phyloP scores from a whole-genome alignment of 805 yeast species.

The Myxozyma kluyveri region DNA sequence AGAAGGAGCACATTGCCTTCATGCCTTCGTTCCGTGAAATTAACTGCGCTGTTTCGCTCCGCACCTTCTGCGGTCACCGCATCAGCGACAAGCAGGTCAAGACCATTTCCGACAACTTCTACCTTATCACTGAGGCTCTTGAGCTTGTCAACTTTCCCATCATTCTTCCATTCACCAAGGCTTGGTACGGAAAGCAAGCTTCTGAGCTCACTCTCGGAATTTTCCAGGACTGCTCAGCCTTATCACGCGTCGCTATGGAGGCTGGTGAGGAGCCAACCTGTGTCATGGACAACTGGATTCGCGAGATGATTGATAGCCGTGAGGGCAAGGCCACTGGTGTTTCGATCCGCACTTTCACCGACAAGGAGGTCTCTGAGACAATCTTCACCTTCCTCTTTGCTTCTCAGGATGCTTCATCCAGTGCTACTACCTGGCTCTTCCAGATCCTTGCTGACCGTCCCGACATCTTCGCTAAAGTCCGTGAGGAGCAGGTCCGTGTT shows the following conservation, averaged over 20 bases:
- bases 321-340: constrained; percentile 35
- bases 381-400: constrained; percentile 96
- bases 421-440: constrained; percentile 97
- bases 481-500: constrained; percentile 86
- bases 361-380: constrained; percentile 93
- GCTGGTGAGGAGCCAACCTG: constrained; percentile 77
- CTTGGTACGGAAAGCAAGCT: constrained; percentile 95
- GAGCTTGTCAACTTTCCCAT: constrained; percentile 98
- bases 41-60: constrained; percentile 88
- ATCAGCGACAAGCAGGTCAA: constrained; percentile 89
- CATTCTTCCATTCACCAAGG: constrained; percentile 90
- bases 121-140: constrained; percentile 87
- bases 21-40: constrained; percentile 95
- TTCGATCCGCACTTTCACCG: constrained; percentile 72
- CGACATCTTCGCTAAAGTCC: constrained; percentile 77
- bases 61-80: constrained; percentile 94
- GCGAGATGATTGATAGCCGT: constrained; percentile 73
- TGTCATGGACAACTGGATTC: constrained; percentile 95
- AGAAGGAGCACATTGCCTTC: constrained; percentile 63
- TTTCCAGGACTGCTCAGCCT: constrained; percentile 82
- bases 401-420: constrained; percentile 96
- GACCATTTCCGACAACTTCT: constrained; percentile 87
- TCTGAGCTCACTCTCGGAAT: constrained; percentile 93
- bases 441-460: constrained; percentile 95
- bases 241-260: constrained; percentile 76